Evolutionary conservation across 176 grass and related monocot species (phyloP), one percentile per base, ranked within the genome.

Genomic region (Aegilops umbellulata): DNA sequence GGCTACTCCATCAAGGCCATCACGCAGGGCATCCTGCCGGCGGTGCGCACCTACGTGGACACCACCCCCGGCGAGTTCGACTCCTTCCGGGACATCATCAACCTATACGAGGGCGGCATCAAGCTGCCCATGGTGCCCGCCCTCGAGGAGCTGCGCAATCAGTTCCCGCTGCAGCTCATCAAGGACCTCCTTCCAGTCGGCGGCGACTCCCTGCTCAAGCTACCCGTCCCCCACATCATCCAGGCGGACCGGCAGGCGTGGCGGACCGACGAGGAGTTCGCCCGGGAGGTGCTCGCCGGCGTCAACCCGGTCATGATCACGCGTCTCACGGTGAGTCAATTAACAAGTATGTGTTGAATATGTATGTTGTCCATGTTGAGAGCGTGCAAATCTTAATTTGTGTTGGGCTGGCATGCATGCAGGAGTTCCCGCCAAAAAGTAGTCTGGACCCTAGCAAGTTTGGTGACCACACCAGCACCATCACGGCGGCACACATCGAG

Each of bases 241-340:
- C 25, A 88, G 91, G 78, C 72, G 64, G 70, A 90, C 47, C 61
- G 86, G 75, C 16, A 30, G 65, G 95, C 90, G 55, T 98, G 95
- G 95, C 77, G 89, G 77, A 91, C 87, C 3, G 95, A 97, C 79
- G 95, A 97, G 85, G 95, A 97, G 80, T 97, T 97, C 77, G 80
- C 91, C 8, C 87, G 95, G 13, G 92, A 97, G 84, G 94, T 97
- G 83, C 84, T 97, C 83, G 93, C 95, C 55, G 95, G 95, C n/a
- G 84, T 97, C 76, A 95, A 97, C 72, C 93, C 95, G 4, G 27
- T 95, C n/a, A 65, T 93, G 65, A 87, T 98, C 69, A 81, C 83
- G 44, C 85, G 89, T 11, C 90, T 98, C 72, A 88, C 87, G 76
- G 91, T 90, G 14, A 87, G 71, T 12, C 4, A 64, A n/a, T n/a